A percentile compares a stretch with the other conserved stretches of the same genome.
Evolutionary conservation across 441 rosid genomes (phyloP).

Genomic region (Breynia disticha): DNA sequence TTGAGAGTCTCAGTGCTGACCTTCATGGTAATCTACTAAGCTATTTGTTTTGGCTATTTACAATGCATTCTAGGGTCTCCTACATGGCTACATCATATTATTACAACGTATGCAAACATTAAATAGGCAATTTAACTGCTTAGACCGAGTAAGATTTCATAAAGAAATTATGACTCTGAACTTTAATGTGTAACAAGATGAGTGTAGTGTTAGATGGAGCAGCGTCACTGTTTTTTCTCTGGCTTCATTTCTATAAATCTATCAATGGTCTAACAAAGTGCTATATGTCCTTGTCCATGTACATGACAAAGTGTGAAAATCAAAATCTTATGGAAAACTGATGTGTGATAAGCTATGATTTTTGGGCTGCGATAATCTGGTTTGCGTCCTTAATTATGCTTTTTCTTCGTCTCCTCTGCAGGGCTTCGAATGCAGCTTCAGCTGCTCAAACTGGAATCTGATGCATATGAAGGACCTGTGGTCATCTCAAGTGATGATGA

Average conservation of each 20-base stretch:
- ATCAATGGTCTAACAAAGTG: too few species aligned
- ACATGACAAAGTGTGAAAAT: too few species aligned
- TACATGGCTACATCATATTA: too few species aligned
- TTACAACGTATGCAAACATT: too few species aligned
- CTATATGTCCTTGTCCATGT: too few species aligned
- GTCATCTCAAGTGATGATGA: constrained; percentile 64
- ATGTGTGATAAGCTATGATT: too few species aligned
- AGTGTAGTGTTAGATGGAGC: not conserved
- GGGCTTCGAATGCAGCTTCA: constrained; percentile 95
- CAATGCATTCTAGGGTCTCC: too few species aligned
- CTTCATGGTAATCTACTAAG: constrained; percentile 55
- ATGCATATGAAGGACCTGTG: constrained; percentile 55
- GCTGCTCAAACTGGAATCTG: constrained; percentile 78
- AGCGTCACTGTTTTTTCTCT: too few species aligned
- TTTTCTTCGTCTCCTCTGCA: constrained; percentile 8
- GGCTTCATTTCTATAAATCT: not conserved
- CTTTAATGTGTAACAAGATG: not conserved
- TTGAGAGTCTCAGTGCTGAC: constrained; percentile 84
- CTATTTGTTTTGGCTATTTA: not conserved
- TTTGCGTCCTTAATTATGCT: not conserved
- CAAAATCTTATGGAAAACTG: too few species aligned
- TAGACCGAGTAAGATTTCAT: too few species aligned
- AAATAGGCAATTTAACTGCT: too few species aligned
- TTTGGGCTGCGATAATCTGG: not conserved
- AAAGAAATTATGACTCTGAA: not conserved